Evolutionary conservation across 75 land plant species (phyloP).

Genomic region (Selaginella tamariscina): DNA sequence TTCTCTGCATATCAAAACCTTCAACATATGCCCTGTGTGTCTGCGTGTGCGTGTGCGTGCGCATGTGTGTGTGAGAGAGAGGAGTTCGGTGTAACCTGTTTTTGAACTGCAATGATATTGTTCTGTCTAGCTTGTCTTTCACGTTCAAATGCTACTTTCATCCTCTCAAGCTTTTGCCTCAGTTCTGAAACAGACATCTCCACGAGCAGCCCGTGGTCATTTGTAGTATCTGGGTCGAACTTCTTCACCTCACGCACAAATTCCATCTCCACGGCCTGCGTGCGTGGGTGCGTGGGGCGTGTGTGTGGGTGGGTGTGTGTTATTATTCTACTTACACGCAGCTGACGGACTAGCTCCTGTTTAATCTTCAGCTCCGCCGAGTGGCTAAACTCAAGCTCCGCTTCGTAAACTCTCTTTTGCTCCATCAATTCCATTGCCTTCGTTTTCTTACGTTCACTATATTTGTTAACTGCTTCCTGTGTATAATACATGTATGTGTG

Average conservation of each 20-base stretch:
- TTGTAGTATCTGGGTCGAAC: constrained; percentile 15
- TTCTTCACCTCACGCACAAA: constrained; percentile 12
- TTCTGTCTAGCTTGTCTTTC: constrained; percentile 4
- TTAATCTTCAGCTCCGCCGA: constrained; percentile 15
- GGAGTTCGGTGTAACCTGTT: constrained; percentile 11
- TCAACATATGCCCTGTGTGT: too few relatives aligned
- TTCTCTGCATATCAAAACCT: constrained; percentile 1
- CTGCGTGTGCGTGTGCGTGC: too few relatives aligned
- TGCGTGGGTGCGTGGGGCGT: too few relatives aligned
- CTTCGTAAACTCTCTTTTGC: neutral
- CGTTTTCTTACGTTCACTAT: constrained; percentile 2
- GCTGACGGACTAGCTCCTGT: constrained; percentile 14
- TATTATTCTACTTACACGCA: constrained; percentile 10
- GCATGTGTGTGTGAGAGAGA: neutral
- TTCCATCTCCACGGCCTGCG: constrained; percentile 6
- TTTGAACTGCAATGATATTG: constrained; percentile 4
- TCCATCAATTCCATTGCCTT: constrained; percentile 12
- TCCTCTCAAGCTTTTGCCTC: constrained; percentile 1
- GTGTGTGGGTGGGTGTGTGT: neutral
- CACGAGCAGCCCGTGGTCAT: constrained; percentile 15
- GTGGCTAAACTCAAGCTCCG: neutral
- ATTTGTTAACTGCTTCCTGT: constrained; percentile 12
- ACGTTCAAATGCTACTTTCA: constrained; percentile 11
- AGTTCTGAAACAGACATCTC: constrained; percentile 18
- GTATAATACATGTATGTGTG: neutral